These are phyloP conservation scores for Torulaspora globosa DNA, from an alignment of 1,139 yeast genomes.

Conservation along the genomic window DNA sequence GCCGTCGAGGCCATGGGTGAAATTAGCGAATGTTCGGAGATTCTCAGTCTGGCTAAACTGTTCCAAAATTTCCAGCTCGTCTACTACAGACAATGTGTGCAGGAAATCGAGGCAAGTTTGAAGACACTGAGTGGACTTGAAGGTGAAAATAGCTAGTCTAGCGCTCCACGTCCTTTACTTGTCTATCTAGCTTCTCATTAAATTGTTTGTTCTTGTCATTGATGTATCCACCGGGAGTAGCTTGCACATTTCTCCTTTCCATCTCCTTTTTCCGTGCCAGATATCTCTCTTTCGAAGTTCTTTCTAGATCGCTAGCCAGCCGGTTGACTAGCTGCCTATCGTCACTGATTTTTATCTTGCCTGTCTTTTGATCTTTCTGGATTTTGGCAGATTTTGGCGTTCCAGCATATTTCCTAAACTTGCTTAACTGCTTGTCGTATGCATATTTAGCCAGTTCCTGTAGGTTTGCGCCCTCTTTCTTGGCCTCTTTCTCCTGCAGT, in stretches of 20 bases:
- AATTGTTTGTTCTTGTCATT: slow-evolving; percentile 78
- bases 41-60: slow-evolving; percentile 56
- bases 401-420: slow-evolving; percentile 34
- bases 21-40: slow-evolving; percentile 62
- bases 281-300: slow-evolving; percentile 27
- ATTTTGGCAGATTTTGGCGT: slow-evolving; percentile 11
- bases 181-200: slow-evolving; percentile 57
- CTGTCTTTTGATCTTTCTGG: slow-evolving; percentile 14
- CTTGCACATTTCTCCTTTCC: slow-evolving; percentile 9
- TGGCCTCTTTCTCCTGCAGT: slow-evolving; percentile 33
- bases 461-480: slow-evolving; percentile 44
- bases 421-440: slow-evolving; percentile 41
- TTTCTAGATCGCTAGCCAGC: slow-evolving; percentile 25
- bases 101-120: slow-evolving; percentile 43
- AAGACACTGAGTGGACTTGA: slow-evolving; percentile 42
- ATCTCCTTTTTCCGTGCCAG: slow-evolving; percentile 23
- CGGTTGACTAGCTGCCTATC: slow-evolving; percentile 24
- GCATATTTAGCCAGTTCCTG: slow-evolving; percentile 32
- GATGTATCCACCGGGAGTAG: slow-evolving; percentile 34
- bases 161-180: slow-evolving; percentile 9
- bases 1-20: slow-evolving; percentile 77
- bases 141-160: slow-evolving; percentile 8
- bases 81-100: slow-evolving; percentile 54
- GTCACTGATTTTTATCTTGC: slow-evolving; percentile 19
- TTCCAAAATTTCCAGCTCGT: slow-evolving; percentile 65